Evolutionary conservation across 2,329 filamentous ascomycete genomes (phyloP).

Genomic region (Ascochyta koolunga): DNA sequence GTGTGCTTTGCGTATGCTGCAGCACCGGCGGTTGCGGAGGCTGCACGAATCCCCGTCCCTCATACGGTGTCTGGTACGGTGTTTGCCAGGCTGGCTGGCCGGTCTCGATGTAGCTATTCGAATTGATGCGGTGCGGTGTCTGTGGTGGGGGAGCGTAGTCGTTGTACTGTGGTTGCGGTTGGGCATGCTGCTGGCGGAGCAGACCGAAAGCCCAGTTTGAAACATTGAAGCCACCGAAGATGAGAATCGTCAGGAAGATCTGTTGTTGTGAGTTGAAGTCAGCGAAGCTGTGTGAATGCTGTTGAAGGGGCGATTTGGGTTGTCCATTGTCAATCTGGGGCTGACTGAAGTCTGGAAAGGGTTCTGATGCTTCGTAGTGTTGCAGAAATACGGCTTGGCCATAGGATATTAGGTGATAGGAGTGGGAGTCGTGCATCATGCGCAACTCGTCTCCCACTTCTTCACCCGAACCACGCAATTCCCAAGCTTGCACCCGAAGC

Average conservation of each 20-base stretch:
- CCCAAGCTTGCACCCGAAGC: background rate
- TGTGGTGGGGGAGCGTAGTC: conserved; percentile 33
- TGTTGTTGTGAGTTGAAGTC: conserved; percentile 21
- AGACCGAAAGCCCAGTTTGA: conserved; percentile 66
- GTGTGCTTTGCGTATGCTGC: conserved; percentile 38
- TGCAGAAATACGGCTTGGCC: background rate
- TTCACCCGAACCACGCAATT: background rate
- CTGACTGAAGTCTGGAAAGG: background rate
- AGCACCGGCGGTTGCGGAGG: conserved; percentile 29
- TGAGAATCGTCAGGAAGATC: conserved; percentile 56
- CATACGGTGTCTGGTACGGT: conserved; percentile 35
- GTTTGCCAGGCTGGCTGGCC: conserved; percentile 29
- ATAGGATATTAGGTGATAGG: background rate
- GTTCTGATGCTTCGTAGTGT: background rate
- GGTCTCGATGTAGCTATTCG: conserved; percentile 28
- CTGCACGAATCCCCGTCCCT: conserved; percentile 20
- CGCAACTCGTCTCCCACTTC: background rate
- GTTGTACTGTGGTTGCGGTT: conserved; percentile 24
- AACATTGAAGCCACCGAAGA: conserved; percentile 60
- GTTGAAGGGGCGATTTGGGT: background rate
- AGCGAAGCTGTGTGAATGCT: conserved; percentile 8
- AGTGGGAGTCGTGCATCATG: background rate
- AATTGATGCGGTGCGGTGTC: conserved; percentile 39
- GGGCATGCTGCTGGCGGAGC: conserved; percentile 53
- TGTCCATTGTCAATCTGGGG: background rate